Conservation (phyloP, 2,329 filamentous ascomycete species). For the Colletotrichum agaves region DNA sequence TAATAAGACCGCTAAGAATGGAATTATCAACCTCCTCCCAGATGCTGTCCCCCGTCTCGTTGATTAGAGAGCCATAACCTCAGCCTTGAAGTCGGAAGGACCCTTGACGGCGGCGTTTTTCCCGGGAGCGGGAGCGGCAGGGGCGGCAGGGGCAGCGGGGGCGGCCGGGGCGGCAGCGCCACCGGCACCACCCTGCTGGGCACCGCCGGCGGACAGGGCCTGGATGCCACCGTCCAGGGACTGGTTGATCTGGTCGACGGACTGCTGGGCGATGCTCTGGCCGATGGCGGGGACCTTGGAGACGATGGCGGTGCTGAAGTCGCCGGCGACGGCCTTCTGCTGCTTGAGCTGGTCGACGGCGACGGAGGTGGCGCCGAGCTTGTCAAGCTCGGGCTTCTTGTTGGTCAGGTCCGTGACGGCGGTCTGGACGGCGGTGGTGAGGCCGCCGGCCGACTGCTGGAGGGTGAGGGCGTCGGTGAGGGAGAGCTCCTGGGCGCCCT, state of each 20-base stretch:
- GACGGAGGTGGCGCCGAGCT: slow-evolving; percentile 42
- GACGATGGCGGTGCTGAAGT: slow-evolving; percentile 42
- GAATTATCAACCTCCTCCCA: not conserved
- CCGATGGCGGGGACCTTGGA: slow-evolving; percentile 44
- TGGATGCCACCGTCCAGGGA: slow-evolving; percentile 41
- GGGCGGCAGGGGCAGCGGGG: slow-evolving; percentile 13
- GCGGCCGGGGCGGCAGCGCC: slow-evolving; percentile 24
- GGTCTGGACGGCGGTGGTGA: slow-evolving; percentile 41
- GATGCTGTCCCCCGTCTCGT: too few relatives aligned
- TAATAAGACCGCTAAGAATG: slow-evolving; percentile 1
- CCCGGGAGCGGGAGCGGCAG: slow-evolving; percentile 8
- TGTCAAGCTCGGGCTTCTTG: slow-evolving; percentile 44
- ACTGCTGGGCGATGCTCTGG: slow-evolving; percentile 43
- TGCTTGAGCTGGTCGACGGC: slow-evolving; percentile 41
- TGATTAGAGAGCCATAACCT: slow-evolving; percentile 26
- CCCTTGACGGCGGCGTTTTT: not conserved
- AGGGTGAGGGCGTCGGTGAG: slow-evolving; percentile 41
- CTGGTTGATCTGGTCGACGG: slow-evolving; percentile 41
- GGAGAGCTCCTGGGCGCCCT: slow-evolving; percentile 41
- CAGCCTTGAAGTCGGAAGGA: slow-evolving; percentile 24
- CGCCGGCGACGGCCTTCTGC: slow-evolving; percentile 39
- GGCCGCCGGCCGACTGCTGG: slow-evolving; percentile 38
- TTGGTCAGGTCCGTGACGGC: slow-evolving; percentile 38
- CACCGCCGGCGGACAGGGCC: slow-evolving; percentile 24
- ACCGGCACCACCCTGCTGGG: slow-evolving; percentile 17